Evolutionary conservation across 768 basidiomycete species (phyloP).

Genomic region (Neoboletus magnificus): DNA sequence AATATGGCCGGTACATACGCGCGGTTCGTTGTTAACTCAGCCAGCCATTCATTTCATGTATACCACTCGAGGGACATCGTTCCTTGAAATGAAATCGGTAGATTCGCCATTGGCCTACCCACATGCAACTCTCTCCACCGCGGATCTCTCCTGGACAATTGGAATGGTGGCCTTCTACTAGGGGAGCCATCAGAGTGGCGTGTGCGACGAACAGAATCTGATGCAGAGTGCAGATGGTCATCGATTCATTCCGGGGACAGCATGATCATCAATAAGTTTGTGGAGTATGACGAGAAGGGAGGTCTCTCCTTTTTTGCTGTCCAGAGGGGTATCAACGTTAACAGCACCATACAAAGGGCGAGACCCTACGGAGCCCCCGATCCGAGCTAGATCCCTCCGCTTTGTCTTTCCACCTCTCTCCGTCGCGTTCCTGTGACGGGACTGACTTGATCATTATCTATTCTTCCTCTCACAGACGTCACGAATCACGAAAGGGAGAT

Average conservation of each 20-base stretch:
- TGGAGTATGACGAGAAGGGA: slow-evolving; percentile 5
- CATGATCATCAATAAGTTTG: neutral
- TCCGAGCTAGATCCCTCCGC: neutral
- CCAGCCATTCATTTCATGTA: neutral
- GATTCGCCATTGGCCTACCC: slow-evolving; percentile 8
- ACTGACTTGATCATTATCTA: neutral
- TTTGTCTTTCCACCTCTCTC: neutral
- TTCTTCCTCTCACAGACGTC: neutral
- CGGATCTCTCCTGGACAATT: slow-evolving; percentile 6
- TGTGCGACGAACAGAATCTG: neutral
- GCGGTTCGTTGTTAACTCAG: neutral
- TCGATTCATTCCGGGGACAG: neutral
- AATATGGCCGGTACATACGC: slow-evolving; percentile 4
- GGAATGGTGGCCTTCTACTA: neutral
- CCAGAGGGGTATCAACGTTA: slow-evolving; percentile 1
- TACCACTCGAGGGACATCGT: neutral
- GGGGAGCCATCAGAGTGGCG: neutral
- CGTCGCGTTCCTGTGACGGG: neutral
- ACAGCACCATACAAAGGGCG: neutral
- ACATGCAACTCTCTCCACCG: neutral
- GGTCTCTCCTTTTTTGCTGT: neutral
- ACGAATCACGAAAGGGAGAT: slow-evolving; percentile 49
- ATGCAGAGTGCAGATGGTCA: neutral
- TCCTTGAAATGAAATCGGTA: slow-evolving; percentile 2
- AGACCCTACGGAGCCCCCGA: neutral